Conservation (phyloP, 2,329 filamentous ascomycete species). For the Fusarium illudens region DNA sequence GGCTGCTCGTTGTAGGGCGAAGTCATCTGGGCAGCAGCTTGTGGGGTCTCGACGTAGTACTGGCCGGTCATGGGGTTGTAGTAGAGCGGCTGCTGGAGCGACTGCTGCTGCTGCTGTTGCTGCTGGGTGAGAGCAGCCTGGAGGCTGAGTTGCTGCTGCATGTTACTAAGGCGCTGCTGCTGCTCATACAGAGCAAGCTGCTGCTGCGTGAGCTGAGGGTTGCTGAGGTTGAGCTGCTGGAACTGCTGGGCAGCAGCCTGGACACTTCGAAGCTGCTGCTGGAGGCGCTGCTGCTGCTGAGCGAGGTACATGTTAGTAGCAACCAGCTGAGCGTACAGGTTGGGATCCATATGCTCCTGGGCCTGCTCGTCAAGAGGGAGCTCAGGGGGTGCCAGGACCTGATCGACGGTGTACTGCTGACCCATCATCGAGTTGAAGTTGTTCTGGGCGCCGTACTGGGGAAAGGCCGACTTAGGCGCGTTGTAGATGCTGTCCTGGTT, state of each 20-base stretch:
- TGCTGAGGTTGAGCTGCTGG: conserved; percentile 76
- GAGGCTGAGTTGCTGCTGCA: conserved; percentile 52
- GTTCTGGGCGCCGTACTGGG: conserved; percentile 54
- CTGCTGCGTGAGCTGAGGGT: conserved; percentile 57
- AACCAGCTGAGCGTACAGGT: conserved; percentile 85
- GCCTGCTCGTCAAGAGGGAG: conserved; percentile 76
- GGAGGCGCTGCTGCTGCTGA: conserved; percentile 92
- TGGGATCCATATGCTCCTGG: conserved; percentile 82
- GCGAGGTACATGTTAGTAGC: conserved; percentile 92
- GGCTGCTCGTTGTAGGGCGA: conserved; percentile 56
- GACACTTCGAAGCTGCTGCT: conserved; percentile 88
- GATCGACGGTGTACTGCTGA: conserved; percentile 79
- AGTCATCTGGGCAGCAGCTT: conserved; percentile 53
- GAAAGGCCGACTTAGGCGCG: conserved; percentile 66
- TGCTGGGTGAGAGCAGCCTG: conserved; percentile 50
- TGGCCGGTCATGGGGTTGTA: conserved; percentile 89
- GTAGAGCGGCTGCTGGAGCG: conserved; percentile 75
- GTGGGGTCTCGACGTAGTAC: conserved; percentile 78
- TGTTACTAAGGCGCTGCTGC: conserved; percentile 52
- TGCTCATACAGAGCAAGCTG: conserved; percentile 58
- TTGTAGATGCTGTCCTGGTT: conserved; percentile 56
- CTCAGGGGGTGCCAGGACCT: conserved; percentile 85
- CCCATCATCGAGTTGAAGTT: conserved; percentile 45
- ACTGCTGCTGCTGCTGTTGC: conserved; percentile 60
- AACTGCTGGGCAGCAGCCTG: conserved; percentile 86